Percentiles rank a stretch among this genome's conserved stretches.
Conservation (phyloP, 257 asterid species). For the Hygrophila difformis region DNA sequence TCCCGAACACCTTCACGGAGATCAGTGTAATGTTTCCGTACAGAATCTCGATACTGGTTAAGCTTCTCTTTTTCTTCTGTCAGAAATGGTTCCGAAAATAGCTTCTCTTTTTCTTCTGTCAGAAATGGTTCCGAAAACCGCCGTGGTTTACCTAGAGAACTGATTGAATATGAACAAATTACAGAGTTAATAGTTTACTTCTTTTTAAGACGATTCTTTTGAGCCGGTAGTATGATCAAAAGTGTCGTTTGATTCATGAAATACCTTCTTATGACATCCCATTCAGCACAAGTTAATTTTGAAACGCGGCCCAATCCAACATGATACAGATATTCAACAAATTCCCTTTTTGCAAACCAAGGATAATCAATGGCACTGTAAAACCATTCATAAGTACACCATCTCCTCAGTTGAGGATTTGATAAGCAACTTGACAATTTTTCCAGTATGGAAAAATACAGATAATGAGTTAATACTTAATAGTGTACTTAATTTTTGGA, state of each 20-base stretch:
- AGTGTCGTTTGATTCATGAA: slow-evolving; percentile 11
- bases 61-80: slow-evolving; percentile 96
- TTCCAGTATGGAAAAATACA: slow-evolving; percentile 36
- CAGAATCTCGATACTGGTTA: slow-evolving; percentile 71
- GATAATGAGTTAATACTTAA: slow-evolving; percentile 8
- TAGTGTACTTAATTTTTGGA: slow-evolving; percentile 7
- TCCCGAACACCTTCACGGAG: slow-evolving; percentile 80
- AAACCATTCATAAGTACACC: slow-evolving; percentile 92
- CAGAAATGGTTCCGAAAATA: too few species aligned
- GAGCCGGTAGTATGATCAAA: slow-evolving; percentile 10
- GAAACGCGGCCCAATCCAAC: slow-evolving; percentile 83
- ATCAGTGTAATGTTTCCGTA: slow-evolving; percentile 77
- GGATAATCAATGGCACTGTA: slow-evolving; percentile 96
- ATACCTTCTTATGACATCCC: slow-evolving; percentile 93
- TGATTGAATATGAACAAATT: slow-evolving; percentile 24
- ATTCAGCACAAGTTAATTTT: slow-evolving; percentile 72
- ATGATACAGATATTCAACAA: slow-evolving; percentile 77
- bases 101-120: too few species aligned
- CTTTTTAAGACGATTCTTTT: too few species aligned
- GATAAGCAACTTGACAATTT: slow-evolving; percentile 51
- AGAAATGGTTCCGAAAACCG: slow-evolving; percentile 86
- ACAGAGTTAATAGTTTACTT: not conserved
- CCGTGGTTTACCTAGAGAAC: slow-evolving; percentile 96
- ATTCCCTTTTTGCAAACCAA: slow-evolving; percentile 88
- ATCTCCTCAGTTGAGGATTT: slow-evolving; percentile 54